A percentile compares a stretch with the other conserved stretches of the same genome.
Conservation (phyloP, 306 rosid species). For the Chamaecrista fasciculata region DNA sequence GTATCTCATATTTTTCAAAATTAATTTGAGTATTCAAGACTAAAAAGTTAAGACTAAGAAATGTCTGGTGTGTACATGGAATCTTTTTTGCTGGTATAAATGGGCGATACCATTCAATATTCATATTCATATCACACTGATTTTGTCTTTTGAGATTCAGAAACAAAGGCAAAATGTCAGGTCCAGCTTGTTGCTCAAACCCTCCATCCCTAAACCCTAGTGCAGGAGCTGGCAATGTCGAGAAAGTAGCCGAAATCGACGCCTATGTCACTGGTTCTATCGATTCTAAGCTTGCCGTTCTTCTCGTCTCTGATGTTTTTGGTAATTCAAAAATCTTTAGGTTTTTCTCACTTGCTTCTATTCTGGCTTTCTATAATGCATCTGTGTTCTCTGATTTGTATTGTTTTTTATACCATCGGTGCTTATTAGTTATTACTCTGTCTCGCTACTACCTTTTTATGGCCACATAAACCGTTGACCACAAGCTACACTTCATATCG, state of each 20-base stretch:
- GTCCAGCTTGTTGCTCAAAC: conserved; percentile 61
- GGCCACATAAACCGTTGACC: too few species aligned
- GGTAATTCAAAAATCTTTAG: conserved; percentile 29
- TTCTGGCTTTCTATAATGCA: background rate
- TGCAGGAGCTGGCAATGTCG: conserved; percentile 57
- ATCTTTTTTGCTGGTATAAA: too few species aligned
- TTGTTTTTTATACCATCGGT: too few species aligned
- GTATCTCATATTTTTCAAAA: too few species aligned
- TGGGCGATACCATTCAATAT: too few species aligned
- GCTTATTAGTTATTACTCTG: background rate
- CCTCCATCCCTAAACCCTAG: conserved; percentile 58
- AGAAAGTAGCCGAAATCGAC: conserved; percentile 39
- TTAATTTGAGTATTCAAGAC: too few species aligned
- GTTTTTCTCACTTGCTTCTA: background rate
- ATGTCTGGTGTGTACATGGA: too few species aligned
- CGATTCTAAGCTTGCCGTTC: conserved; percentile 50
- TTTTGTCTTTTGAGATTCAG: too few species aligned
- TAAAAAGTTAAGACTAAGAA: too few species aligned
- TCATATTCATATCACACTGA: too few species aligned
- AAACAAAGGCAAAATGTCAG: conserved; percentile 41
- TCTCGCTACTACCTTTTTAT: too few species aligned
- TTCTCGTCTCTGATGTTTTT: conserved; percentile 52
- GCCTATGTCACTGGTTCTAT: conserved; percentile 55
- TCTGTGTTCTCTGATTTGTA: background rate
- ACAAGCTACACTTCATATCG: too few species aligned